Evolutionary conservation across 768 basidiomycete genomes (phyloP), one percentile per base, ranked within the genome.

Genomic region (Boletus tylopilopsis): DNA sequence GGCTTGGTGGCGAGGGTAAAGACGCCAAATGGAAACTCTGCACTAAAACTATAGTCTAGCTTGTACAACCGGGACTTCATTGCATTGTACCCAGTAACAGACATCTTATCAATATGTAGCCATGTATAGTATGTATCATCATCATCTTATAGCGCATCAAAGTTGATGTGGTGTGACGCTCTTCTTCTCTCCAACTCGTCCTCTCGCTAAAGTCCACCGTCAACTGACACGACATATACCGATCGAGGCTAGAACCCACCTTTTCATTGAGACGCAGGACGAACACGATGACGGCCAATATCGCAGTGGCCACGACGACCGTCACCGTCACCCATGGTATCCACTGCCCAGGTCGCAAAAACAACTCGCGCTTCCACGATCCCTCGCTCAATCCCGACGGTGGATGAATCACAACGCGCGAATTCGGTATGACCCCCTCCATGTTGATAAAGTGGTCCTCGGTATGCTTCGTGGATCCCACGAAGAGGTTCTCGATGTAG

Each of bases 401-500:
- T 0, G 95, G 94, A 33, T 87, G 81, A 59, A 99, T 94, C n/a
- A 98, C 87, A 13, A 99, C 82, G 55, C 93, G 92, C 4, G 94
- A 96, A 66, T 99, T 98, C 0, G 96, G 96, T 38, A 99, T 94
- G 29, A 99, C 87, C 23, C 94, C 94, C 64, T 98, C 96, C 79
- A 98, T 87, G 64, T 87, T 85, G 66, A 95, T 93, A 56, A 76
- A 91, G 63, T 95, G 91, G 29, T 83, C 64, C 30, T 73, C 64
- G 0, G 75, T 66, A 51, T 90, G 84, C 25, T 89, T 77, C 6
- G 94, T 95, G 5, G 92, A 86, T 15, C 96, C 96, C 18, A 98
- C 90, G 64, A 96, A 96, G 2, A 99, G 78, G 67, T 97, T 97
- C 76, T 99, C 96, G 61, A 99, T 94, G 70, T 99, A 99, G 67